Base-by-base conservation (phyloP, 768 basidiomycete genomes). In the Lactifluus volemus region DNA sequence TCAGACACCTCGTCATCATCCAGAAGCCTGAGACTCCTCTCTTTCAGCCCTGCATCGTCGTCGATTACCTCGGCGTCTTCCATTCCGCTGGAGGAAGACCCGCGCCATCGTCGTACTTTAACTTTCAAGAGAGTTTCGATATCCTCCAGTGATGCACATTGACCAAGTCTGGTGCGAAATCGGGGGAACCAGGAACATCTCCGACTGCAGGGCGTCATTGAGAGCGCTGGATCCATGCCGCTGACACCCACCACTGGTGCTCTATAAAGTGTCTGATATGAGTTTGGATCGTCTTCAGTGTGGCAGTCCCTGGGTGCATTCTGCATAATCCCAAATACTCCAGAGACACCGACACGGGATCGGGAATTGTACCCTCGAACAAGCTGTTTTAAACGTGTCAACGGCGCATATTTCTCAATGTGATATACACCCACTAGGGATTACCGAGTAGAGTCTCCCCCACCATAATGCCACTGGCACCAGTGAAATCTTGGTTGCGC, bases 381-480 rank as follows among this genome's bases (percentile, higher is more conserved):
- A 89, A 68, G 66, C 87, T 89, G 65, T 25, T 32, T 17, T 32
- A 30, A 11, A 44, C 25, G 2, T 38, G 30, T 52, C 34, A 62
- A 45, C 32, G 5, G 10, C 11, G 17, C 45, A 34, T 45, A 25
- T 54, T 38, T 15, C 1, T 19, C 12, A 10, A 50, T 32, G 44
- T 4, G 41, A 49, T 19, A 11, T 6, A 15, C 29, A 70, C 78
- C 39, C 62, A 89, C 89, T 81, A 84, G 36, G 88, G 88, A 72
- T 92, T 89, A 17, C 80, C 81, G 5, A 89, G 75, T 38, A 91
- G 72, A n/a, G 82, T 80, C 68, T 91, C 89, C 9, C 86, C 89
- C 1, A 90, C 86, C 89, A 92, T 92, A 57, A 86, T 69, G 9
- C 89, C 89, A 66, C 88, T 83, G 48, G 87, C 86, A 15, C 78